A percentile compares a stretch with the other conserved stretches of the same genome.
Conservation (phyloP, 1,284 basidiomycete genomes). For the Cryptococcus sp. region DNA sequence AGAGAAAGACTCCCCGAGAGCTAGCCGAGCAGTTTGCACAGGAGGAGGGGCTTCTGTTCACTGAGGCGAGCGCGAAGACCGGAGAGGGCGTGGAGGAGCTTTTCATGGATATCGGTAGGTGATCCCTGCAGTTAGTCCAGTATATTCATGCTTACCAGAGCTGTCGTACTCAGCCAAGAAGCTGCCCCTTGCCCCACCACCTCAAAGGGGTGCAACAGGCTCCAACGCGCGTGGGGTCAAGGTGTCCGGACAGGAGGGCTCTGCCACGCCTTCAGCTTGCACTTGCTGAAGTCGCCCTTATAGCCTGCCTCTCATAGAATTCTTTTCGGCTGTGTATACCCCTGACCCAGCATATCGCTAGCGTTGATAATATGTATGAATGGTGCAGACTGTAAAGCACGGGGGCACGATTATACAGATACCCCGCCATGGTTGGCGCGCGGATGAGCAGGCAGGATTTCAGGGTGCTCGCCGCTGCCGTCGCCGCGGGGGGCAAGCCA, state of each 20-base stretch:
- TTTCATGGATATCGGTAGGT: constrained; percentile 69
- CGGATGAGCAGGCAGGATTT: neutral
- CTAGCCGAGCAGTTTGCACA: constrained; percentile 90
- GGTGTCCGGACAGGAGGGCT: constrained; percentile 27
- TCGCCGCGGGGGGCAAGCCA: neutral
- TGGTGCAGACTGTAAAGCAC: neutral
- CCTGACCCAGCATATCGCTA: neutral
- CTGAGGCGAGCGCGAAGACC: constrained; percentile 91
- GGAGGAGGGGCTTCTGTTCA: constrained; percentile 93
- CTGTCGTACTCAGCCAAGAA: constrained; percentile 34
- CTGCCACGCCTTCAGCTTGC: constrained; percentile 26
- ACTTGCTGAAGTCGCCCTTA: constrained; percentile 21
- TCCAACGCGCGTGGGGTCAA: constrained; percentile 33
- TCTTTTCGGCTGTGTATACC: neutral
- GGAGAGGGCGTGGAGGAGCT: constrained; percentile 86
- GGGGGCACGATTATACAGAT: no score
- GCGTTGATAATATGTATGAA: constrained; percentile 4
- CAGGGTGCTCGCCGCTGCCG: neutral
- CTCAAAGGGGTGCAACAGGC: constrained; percentile 15
- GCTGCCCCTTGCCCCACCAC: constrained; percentile 38
- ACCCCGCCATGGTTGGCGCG: no score
- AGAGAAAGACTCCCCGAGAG: constrained; percentile 68
- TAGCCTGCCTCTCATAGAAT: neutral
- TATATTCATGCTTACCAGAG: neutral
- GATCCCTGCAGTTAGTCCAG: neutral